Evolutionary conservation across 495 filamentous ascomycete species (phyloP), one percentile per base, ranked within the genome.

Genomic region (Articulospora tetracladia): DNA sequence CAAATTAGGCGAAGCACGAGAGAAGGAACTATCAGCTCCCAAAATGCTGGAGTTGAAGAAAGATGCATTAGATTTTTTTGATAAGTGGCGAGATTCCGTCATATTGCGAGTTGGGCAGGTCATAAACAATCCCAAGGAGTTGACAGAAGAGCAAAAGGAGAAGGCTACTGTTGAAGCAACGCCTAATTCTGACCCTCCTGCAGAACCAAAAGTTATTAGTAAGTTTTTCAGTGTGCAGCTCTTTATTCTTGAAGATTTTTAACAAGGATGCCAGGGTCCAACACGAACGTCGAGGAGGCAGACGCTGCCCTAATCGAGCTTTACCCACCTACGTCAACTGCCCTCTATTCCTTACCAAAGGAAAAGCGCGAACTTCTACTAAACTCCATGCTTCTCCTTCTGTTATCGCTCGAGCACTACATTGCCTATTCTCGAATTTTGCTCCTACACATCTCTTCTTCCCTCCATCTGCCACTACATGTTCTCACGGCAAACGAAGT

Each of bases 401-500:
- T 93, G 24, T 76, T 97, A 22, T 92, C 89, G 7, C 70, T 96
- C n/a, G 86, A 94, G 68, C 83, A 90, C 55, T 96, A 97, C 69
- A 79, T 78, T 58, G 82, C 88, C 11, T 84, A 88, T 54, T 92
- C 91, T 4, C 82, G 92, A 19, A 80, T 93, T 17, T 70, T 96
- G 11, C 80, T 97, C 28, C 69, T 93, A 10, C 77, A 87, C 64
- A 71, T 92, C 12, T 73, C 86, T 10, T 86, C 87, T 10, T 90
- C 87, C 17, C 72, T 96, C 3, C 73, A 79, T 17, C 71, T 96
- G 15, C 82, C 85, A 1, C 74, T 87, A 12, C 80, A 81, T 41
- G 71, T 86, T 27, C 74, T 96, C 17, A 78, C 84, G 20, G 80
- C 86, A 32, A 84, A 93, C 47, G 92, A 97, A 71, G 77, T 82